These are phyloP conservation scores for Umbellularia californica DNA, from an alignment of 164 flowering plant genomes.

Conservation along the genomic window DNA sequence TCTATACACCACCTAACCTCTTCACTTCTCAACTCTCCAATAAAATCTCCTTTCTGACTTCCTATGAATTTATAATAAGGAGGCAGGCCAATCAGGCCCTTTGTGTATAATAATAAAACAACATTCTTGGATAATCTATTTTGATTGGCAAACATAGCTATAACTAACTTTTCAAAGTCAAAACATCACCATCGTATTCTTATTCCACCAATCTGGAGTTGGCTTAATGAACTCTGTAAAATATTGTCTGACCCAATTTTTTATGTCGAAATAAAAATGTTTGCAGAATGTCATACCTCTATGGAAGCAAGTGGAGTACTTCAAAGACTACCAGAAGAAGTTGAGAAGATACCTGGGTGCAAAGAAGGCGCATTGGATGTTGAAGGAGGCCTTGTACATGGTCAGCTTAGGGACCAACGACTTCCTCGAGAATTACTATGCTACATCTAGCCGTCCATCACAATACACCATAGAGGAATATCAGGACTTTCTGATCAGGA, in stretches of 20 bases:
- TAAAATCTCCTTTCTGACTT: no score
- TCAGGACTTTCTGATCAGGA: slow-evolving; percentile 9
- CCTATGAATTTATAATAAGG: no score
- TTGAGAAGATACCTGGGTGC: slow-evolving; percentile 38
- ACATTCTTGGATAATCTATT: background rate
- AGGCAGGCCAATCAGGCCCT: no score
- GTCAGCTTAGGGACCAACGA: slow-evolving; percentile 73
- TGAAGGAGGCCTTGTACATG: slow-evolving; percentile 46
- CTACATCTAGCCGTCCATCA: slow-evolving; percentile 6
- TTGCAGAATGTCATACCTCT: slow-evolving; percentile 64
- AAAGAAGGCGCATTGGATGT: slow-evolving; percentile 24
- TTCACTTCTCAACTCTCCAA: no score
- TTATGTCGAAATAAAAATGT: background rate
- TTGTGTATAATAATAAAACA: no score
- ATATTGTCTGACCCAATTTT: background rate
- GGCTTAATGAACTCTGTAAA: background rate
- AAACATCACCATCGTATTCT: background rate
- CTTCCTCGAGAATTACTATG: slow-evolving; percentile 42
- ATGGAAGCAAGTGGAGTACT: slow-evolving; percentile 62
- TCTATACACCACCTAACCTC: no score
- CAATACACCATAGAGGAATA: slow-evolving; percentile 15
- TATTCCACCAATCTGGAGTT: background rate
- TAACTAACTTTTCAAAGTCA: background rate
- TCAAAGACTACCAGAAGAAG: slow-evolving; percentile 47
- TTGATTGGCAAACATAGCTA: no score